phyloP scores from a whole-genome alignment of 2,329 filamentous ascomycete genomes.

The Rosellinia necatrix region DNA sequence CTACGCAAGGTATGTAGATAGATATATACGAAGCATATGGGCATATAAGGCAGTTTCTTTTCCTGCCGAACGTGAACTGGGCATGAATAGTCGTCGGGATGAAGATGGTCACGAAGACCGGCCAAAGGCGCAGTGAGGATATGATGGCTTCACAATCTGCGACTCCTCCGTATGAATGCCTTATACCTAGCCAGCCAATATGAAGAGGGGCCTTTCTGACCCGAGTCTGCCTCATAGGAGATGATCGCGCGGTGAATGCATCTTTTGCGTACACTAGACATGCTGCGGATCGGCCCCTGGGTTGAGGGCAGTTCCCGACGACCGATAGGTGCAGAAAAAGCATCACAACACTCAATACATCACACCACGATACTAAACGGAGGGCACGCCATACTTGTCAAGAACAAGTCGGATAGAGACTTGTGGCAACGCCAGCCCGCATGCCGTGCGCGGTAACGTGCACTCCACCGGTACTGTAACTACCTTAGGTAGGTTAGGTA shows the following conservation, averaged over 20 bases:
- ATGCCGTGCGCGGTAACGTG: constrained; percentile 7
- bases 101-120: too few species aligned
- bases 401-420: constrained; percentile 2
- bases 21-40: too few species aligned
- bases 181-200: too few species aligned
- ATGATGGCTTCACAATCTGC: too few species aligned
- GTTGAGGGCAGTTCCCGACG: constrained; percentile 3
- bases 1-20: background rate
- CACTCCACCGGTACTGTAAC: too few species aligned
- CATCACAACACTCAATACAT: background rate
- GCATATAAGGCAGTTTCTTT: too few species aligned
- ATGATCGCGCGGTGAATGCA: background rate
- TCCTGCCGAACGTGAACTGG: too few species aligned
- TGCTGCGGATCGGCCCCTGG: constrained; percentile 1
- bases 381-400: too few species aligned
- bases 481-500: too few species aligned
- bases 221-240: background rate
- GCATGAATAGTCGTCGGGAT: too few species aligned
- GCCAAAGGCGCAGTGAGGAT: too few species aligned
- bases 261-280: background rate
- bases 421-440: constrained; percentile 1
- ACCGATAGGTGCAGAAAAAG: constrained; percentile 19
- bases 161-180: too few species aligned
- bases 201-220: background rate
- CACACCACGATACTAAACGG: constrained; percentile 16